Conservation (phyloP, 2,329 filamentous ascomycete genomes). For the Beauveria medogensis region DNA sequence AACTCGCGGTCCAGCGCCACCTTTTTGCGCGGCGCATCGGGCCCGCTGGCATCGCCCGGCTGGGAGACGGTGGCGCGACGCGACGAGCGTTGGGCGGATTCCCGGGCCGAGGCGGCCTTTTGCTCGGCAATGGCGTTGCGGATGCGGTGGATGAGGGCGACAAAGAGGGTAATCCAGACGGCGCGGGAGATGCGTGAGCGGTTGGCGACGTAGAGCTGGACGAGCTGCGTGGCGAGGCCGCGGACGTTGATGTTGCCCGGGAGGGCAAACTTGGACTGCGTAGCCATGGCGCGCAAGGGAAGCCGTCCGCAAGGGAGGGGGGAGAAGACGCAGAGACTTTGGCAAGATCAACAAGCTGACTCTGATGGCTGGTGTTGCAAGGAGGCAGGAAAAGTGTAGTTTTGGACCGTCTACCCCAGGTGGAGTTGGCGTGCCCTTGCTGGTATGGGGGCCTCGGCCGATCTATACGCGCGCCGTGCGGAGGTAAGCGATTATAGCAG, state of each 20-base stretch:
- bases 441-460: slow-evolving; percentile 1
- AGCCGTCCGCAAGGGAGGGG: background rate
- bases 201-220: slow-evolving; percentile 66
- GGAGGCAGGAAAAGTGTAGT: background rate
- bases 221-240: slow-evolving; percentile 57
- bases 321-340: background rate
- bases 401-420: background rate
- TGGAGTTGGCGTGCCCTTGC: background rate
- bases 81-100: slow-evolving; percentile 47
- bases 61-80: slow-evolving; percentile 42
- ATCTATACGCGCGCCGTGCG: background rate
- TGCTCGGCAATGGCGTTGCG: slow-evolving; percentile 89
- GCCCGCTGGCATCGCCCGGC: slow-evolving; percentile 20
- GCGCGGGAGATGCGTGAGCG: slow-evolving; percentile 75
- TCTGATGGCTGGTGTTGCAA: background rate
- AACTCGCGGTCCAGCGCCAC: slow-evolving; percentile 87
- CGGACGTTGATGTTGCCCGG: slow-evolving; percentile 48
- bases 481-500: background rate
- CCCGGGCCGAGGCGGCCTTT: slow-evolving; percentile 69
- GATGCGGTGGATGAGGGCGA: slow-evolving; percentile 77
- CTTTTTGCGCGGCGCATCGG: slow-evolving; percentile 54
- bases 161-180: slow-evolving; percentile 73
- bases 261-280: slow-evolving; percentile 10
- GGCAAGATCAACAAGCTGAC: background rate
- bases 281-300: background rate